Base-by-base conservation (phyloP, 2,329 filamentous ascomycete genomes). In the Fusarium musae region DNA sequence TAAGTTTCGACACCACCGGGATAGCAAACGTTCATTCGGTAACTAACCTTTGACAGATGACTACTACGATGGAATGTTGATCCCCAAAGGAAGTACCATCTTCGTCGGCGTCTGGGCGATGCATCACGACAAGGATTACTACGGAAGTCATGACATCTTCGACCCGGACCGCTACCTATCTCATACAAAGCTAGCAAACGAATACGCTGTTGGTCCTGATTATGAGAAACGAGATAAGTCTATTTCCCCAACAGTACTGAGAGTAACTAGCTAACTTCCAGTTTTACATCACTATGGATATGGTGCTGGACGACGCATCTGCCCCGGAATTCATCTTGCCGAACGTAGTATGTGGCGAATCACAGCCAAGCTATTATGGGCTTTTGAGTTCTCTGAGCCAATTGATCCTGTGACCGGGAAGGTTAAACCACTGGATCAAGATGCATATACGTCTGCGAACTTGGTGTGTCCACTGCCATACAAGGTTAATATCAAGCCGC, bases 211-310 rank as follows among this genome's bases (percentile, higher is more conserved):
- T 9, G 32, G 49, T 21, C 49, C 49, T 16, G 49, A 53, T 36
- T 37, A 53, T 9, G 37, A 56, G 23, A 56, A 42, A n/a, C 8
- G 52, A 42, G 52, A 42, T 42, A 39, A 42, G 52, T 56, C 13
- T 10, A 42, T 2, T 4, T 15, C 23, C 17, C 4, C 15, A 9
- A 7, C 3, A 34, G 2, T 1, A 12, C 6, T 5, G 0, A 26
- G 5, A 36, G 2, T 11, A 2, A 13, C 6, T 3, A 0, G 1
- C 52, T 54, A 40, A 40, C 26, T 19, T 40, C 0, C 5, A 9
- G 2, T 0, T 40, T 3, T 12, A 56, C 36, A 56, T 30, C 52
- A 54, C 19, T 40, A 54, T n/a, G 52, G 34, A 4, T 54, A 54
- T 30, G 52, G 36, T 13, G 52, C 52, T 3, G 52, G 52, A 40